A percentile compares a stretch with the other conserved stretches of the same genome.
Conservation (phyloP, 192 early-diverging fungal species). For the Coemansia sp. region DNA sequence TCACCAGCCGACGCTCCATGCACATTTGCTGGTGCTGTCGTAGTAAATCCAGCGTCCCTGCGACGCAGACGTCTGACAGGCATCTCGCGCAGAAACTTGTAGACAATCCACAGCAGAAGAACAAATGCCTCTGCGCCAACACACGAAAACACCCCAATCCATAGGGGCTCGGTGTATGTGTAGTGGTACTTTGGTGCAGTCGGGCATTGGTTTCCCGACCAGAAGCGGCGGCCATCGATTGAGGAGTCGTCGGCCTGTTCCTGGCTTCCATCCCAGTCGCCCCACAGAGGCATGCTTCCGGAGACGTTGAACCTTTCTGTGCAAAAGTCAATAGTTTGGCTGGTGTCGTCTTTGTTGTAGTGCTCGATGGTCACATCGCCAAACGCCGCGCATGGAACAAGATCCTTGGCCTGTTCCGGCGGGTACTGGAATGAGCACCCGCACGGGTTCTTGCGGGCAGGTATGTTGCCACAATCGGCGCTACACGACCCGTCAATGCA, state of each 20-base stretch:
- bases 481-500: slow-evolving; percentile 58
- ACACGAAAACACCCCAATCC: slow-evolving; percentile 49
- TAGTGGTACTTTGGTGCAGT: slow-evolving; percentile 36
- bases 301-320: slow-evolving; percentile 31
- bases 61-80: slow-evolving; percentile 20
- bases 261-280: slow-evolving; percentile 30
- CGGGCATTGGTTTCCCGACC: slow-evolving; percentile 47
- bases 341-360: slow-evolving; percentile 29
- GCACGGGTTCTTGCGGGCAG: slow-evolving; percentile 46
- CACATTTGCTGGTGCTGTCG: slow-evolving; percentile 9
- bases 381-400: slow-evolving; percentile 40
- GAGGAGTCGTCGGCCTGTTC: slow-evolving; percentile 10
- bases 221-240: slow-evolving; percentile 26
- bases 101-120: slow-evolving; percentile 47
- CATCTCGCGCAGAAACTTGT: slow-evolving; percentile 41
- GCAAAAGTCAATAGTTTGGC: slow-evolving; percentile 36
- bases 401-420: slow-evolving; percentile 16
- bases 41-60: slow-evolving; percentile 28
- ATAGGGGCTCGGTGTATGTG: slow-evolving; percentile 42
- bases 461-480: slow-evolving; percentile 38
- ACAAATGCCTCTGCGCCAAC: slow-evolving; percentile 39
- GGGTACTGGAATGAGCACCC: slow-evolving; percentile 41
- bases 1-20: slow-evolving; percentile 8
- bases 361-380: slow-evolving; percentile 50
- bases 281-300: slow-evolving; percentile 29